These are phyloP conservation scores for Solanum megistacrolobum DNA, from an alignment of 257 asterid species.

Conservation along the genomic window DNA sequence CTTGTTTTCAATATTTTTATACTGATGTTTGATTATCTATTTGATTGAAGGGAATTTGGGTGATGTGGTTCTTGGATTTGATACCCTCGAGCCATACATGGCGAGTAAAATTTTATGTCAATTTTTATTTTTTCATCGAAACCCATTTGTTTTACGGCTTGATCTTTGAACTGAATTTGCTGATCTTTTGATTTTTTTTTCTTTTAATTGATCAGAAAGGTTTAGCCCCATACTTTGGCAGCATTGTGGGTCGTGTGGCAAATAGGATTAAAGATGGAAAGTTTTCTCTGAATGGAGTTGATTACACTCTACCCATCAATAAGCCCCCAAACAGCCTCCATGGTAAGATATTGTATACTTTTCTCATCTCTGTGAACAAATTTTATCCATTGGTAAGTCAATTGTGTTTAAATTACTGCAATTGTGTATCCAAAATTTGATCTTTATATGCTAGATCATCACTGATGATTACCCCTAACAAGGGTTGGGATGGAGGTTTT, in stretches of 20 bases:
- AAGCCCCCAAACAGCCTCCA: constrained; percentile 94
- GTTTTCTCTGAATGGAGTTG: constrained; percentile 60
- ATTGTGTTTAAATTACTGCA: not conserved
- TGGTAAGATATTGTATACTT: constrained; percentile 30
- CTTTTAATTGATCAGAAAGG: constrained; percentile 50
- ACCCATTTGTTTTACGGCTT: not conserved
- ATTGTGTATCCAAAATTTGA: not conserved
- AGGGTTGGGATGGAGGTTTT: not conserved
- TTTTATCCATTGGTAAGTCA: not conserved
- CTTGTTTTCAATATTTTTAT: not conserved
- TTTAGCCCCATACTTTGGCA: constrained; percentile 81
- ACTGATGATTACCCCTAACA: not conserved
- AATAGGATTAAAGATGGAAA: constrained; percentile 90
- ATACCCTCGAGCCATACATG: constrained; percentile 81
- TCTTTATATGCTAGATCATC: not conserved
- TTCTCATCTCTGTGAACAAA: not conserved
- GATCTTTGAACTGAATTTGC: not conserved
- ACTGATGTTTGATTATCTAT: not conserved
- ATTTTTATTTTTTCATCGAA: not conserved
- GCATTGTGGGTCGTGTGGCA: constrained; percentile 98
- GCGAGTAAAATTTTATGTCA: constrained; percentile 11
- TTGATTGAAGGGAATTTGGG: constrained; percentile 55
- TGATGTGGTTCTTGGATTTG: constrained; percentile 98
- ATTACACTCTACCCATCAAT: constrained; percentile 69
- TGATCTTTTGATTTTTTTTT: not conserved